Evolutionary conservation across 2,329 filamentous ascomycete genomes (phyloP), one percentile per base, ranked within the genome.

Genomic region (Colletotrichum agaves): DNA sequence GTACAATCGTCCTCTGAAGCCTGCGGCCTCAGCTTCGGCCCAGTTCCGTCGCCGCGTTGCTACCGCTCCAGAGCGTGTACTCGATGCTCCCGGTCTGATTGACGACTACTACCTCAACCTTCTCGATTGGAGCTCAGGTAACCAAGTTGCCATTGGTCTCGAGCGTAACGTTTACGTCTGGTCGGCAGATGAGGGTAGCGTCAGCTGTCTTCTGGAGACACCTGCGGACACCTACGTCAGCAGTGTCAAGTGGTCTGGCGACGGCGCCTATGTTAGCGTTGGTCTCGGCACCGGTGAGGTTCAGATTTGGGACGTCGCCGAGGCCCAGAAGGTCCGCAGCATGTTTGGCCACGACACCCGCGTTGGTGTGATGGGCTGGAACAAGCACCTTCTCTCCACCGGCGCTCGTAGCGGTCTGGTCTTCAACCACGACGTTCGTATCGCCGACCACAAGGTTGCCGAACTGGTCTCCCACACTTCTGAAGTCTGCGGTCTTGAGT

Each of bases 41-140:
- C 94, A 98, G 79, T 94, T 94, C 81, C 91, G 94, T 72, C 92
- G 96, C 71, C 93, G 95, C 74, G 93, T 99, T 67, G 92, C 96
- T 60, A 98, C 96, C 7, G 94, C 95, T 12, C 96, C 96, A 11
- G 96, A 99, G 82, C 93, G 96, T 71, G 96, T 99, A 13, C 88
- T 99, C 27, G 96, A 99, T 80, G 96, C 96, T 4, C 96, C 96
- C 5, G 96, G 95, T 63, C 89, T 99, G 60, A 92, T 98, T 69
- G 96, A 99, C 75, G 96, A 99, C 83, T 99, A 98, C 87, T 99
- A 99, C 80, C 91, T 99, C 74, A 99, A 99, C 85, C 87, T 99
- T 43, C 89, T 99, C 27, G 96, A 99, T 84, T 99, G 96, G 96
- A 97, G 94, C 77, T 96, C 94, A 6, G 91, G 92, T 69, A 99